These are phyloP conservation scores for Moesziomyces aphidis DNA, from an alignment of 1,284 basidiomycete genomes.

Conservation along the genomic window DNA sequence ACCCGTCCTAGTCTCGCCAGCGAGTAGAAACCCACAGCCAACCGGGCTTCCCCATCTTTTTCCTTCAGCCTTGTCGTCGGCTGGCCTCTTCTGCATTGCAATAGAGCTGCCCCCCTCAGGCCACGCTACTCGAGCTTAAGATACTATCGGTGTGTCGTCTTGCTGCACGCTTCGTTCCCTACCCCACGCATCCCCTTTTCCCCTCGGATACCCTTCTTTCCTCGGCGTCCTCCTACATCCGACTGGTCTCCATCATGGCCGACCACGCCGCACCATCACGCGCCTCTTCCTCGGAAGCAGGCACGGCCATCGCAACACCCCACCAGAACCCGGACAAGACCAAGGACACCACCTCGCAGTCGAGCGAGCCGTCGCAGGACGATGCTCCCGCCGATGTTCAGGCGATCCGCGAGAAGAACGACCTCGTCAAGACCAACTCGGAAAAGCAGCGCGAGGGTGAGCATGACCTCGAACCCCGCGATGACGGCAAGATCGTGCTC, in stretches of 20 bases:
- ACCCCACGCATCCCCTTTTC: neutral
- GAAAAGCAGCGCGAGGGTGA: slow-evolving; percentile 48
- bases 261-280: slow-evolving; percentile 8
- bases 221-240: no score
- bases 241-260: slow-evolving; percentile 9
- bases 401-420: slow-evolving; percentile 41
- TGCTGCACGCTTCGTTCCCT: neutral
- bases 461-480: slow-evolving; percentile 38
- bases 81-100: neutral
- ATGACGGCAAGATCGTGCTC: slow-evolving; percentile 65
- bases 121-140: neutral
- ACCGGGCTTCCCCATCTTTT: neutral
- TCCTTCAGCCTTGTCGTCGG: neutral
- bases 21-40: neutral
- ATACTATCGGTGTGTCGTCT: no score
- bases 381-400: slow-evolving; percentile 23
- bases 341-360: slow-evolving; percentile 12
- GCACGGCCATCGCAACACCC: slow-evolving; percentile 20
- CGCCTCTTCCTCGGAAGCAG: slow-evolving; percentile 29
- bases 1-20: no score
- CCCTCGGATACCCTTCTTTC: neutral
- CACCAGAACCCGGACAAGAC: neutral
- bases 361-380: slow-evolving; percentile 14
- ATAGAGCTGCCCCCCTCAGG: neutral
- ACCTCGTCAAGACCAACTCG: slow-evolving; percentile 41